A percentile compares a stretch with the other conserved stretches of the same genome.
These are phyloP conservation scores for Dendrocalamus sinicus DNA, from an alignment of 176 grass and related monocot species.

Conservation along the genomic window DNA sequence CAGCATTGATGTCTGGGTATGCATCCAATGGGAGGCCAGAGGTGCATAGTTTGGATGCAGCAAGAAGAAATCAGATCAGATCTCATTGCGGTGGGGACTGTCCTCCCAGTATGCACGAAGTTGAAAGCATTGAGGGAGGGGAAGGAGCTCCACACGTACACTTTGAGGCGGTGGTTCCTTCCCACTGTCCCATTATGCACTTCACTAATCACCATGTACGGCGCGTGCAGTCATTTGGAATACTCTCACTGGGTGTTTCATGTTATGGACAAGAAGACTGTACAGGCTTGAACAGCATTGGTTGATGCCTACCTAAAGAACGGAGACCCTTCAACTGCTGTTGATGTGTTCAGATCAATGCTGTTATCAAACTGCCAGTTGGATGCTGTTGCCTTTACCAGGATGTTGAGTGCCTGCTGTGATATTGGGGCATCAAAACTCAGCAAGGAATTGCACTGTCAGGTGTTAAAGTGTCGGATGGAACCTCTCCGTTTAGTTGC, in stretches of 20 bases:
- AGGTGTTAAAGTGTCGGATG: constrained; percentile 68
- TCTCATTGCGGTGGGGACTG: constrained; percentile 68
- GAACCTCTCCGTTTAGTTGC: constrained; percentile 64
- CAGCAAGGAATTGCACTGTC: constrained; percentile 71
- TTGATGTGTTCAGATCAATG: constrained; percentile 82
- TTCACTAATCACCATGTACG: constrained; percentile 63
- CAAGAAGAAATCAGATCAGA: constrained; percentile 83
- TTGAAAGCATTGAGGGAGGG: constrained; percentile 66
- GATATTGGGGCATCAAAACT: constrained; percentile 51
- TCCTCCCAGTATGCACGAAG: constrained; percentile 79
- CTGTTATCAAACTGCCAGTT: constrained; percentile 48
- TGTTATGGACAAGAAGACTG: constrained; percentile 72
- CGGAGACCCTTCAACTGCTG: constrained; percentile 52
- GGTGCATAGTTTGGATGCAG: constrained; percentile 93
- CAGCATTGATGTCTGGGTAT: constrained; percentile 84
- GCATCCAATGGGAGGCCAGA: constrained; percentile 75
- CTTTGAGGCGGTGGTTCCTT: constrained; percentile 82
- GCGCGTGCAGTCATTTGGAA: constrained; percentile 50
- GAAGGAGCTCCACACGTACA: constrained; percentile 79
- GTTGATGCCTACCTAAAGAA: constrained; percentile 88
- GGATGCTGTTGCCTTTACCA: constrained; percentile 74
- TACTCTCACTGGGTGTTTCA: constrained; percentile 73
- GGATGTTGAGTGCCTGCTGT: constrained; percentile 68
- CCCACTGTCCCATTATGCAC: constrained; percentile 73
- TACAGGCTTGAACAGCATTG: constrained; percentile 80